Base-by-base conservation (phyloP, 1,284 basidiomycete species). In the Hortiboletus rubellus region DNA sequence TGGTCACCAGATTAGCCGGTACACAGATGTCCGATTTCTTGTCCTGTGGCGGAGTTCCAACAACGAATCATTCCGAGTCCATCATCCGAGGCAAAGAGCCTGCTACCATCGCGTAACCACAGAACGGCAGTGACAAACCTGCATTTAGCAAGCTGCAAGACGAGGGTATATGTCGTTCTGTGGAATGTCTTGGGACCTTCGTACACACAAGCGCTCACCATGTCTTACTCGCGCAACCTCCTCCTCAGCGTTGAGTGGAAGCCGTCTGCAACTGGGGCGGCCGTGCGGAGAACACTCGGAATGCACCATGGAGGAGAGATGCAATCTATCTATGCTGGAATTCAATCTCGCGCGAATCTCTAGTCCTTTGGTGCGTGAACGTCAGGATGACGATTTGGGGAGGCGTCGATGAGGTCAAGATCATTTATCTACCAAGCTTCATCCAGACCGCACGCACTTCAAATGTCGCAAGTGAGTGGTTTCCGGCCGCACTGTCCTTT, bases 81-180 rank as follows among this genome's bases (percentile, higher is more conserved):
- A 22, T 22, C 22, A 22, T 22, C 22, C 31, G 31, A 33, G 31
- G 9, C 31, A 33, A 58, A 58, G 30, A 63, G 43, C 14, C 18
- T 52, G 17, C 11, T n/a, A 11, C 51, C 59, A 48, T 60, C 57
- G 17, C 5, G 43, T 11, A 63, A 63, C 63, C 60, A 64, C 8
- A 52, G 22, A 22, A 22, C 22, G 22, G 22, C 22, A 22, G 22
- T 22, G 22, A 22, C 22, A 22, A 22, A 22, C 22, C 22, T 22
- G 22, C 22, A 22, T 49, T 27, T 44, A 22, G 18, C n/a, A 17
- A 22, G n/a, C 10, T 7, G 33, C 22, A 50, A 5, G 18, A 50
- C 14, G 48, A 22, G 48, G 9, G 48, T 22, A 15, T 49, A 31
- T 8, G 15, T 14, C 3, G 9, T 49, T 15, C 44, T 45, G 22